These are phyloP conservation scores for Hawksworthiomyces lignivorus DNA, from an alignment of 2,329 filamentous ascomycete species.

Conservation along the genomic window DNA sequence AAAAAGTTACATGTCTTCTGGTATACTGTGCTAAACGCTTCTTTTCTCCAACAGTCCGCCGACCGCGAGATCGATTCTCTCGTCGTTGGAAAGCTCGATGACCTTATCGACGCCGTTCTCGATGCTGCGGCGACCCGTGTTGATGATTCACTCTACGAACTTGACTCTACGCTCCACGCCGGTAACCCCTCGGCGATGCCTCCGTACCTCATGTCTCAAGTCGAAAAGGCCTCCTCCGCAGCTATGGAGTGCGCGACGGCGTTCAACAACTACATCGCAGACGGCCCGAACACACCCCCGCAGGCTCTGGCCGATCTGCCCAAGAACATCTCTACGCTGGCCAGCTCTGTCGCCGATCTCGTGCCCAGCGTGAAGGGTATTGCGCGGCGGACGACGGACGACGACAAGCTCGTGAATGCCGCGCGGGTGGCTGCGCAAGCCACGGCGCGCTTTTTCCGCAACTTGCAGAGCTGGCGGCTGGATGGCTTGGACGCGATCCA, in stretches of 20 bases:
- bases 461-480: slow-evolving; percentile 85
- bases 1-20: too few species aligned
- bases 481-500: slow-evolving; percentile 84
- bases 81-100: slow-evolving; percentile 86
- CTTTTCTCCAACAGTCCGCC: slow-evolving; percentile 49
- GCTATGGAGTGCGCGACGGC: slow-evolving; percentile 96
- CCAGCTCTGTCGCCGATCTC: slow-evolving; percentile 86
- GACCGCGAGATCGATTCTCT: slow-evolving; percentile 89
- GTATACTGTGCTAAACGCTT: too few species aligned
- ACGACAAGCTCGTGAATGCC: slow-evolving; percentile 83
- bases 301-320: slow-evolving; percentile 59
- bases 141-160: slow-evolving; percentile 92
- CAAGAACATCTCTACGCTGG: slow-evolving; percentile 82
- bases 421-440: slow-evolving; percentile 78
- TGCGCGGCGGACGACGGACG: slow-evolving; percentile 84
- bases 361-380: slow-evolving; percentile 95
- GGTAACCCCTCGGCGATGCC: slow-evolving; percentile 97
- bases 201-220: slow-evolving; percentile 88
- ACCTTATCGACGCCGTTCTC: slow-evolving; percentile 93
- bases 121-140: slow-evolving; percentile 89
- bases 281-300: slow-evolving; percentile 78
- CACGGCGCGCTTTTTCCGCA: slow-evolving; percentile 90
- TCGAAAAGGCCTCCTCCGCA: slow-evolving; percentile 90
- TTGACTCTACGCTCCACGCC: slow-evolving; percentile 96
- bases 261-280: slow-evolving; percentile 97